A percentile compares a stretch with the other conserved stretches of the same genome.
Conservation (phyloP, 2,329 filamentous ascomycete species). For the Fusarium mangiferae region DNA sequence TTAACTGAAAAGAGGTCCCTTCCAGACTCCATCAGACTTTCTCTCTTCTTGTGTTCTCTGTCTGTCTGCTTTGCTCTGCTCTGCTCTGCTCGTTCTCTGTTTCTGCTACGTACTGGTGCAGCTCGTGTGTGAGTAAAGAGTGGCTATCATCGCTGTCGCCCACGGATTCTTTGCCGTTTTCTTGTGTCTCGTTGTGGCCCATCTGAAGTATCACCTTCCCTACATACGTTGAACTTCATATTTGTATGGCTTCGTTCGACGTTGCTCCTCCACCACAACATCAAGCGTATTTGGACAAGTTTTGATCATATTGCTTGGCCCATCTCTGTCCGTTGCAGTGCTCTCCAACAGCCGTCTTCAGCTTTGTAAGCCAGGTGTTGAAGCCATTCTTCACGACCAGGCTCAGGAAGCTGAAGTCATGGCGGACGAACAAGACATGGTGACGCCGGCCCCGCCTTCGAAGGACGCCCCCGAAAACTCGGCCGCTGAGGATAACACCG, state of each 20-base stretch:
- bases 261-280: not conserved
- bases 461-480: slow-evolving; percentile 30
- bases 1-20: slow-evolving; percentile 24
- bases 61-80: not conserved
- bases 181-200: not conserved
- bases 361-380: not conserved
- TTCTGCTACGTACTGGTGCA: slow-evolving; percentile 19
- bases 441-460: slow-evolving; percentile 30
- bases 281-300: not conserved
- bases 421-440: slow-evolving; percentile 31
- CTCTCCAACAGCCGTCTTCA: not conserved
- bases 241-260: not conserved
- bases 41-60: slow-evolving; percentile 25
- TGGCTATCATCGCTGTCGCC: not conserved
- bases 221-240: slow-evolving; percentile 6
- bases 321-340: not conserved
- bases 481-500: slow-evolving; percentile 1
- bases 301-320: not conserved
- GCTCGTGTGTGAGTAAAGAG: slow-evolving; percentile 7
- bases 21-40: slow-evolving; percentile 31
- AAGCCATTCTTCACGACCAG: not conserved
- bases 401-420: slow-evolving; percentile 24
- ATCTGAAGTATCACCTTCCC: slow-evolving; percentile 1
- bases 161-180: slow-evolving; percentile 1
- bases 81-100: slow-evolving; percentile 16